Conservation (phyloP, 257 asterid genomes). For the Plectranthus barbatus region DNA sequence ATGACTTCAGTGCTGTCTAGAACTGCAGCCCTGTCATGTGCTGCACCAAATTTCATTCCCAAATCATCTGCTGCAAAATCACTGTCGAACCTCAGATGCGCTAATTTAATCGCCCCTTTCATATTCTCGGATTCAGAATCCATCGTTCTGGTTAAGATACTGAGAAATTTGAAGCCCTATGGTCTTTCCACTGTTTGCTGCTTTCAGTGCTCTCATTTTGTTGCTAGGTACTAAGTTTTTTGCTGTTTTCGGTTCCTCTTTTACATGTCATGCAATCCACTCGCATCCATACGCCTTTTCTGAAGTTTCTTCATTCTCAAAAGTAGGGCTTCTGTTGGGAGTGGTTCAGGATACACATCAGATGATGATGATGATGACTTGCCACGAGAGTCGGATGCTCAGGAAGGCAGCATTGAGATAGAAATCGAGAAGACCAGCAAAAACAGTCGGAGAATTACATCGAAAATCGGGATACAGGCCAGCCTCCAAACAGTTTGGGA, state of each 20-base stretch:
- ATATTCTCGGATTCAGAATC: slow-evolving; percentile 20
- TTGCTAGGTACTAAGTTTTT: slow-evolving; percentile 24
- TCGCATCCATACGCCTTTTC: neutral
- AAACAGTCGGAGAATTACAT: slow-evolving; percentile 50
- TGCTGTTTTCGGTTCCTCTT: neutral
- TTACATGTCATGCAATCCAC: neutral
- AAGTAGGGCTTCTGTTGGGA: slow-evolving; percentile 25
- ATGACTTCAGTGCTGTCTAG: slow-evolving; percentile 26
- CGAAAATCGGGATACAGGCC: slow-evolving; percentile 53
- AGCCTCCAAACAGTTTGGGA: slow-evolving; percentile 57
- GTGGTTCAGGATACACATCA: slow-evolving; percentile 13
- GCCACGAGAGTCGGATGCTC: slow-evolving; percentile 21
- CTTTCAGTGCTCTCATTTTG: slow-evolving; percentile 20
- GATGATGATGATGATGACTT: slow-evolving; percentile 19
- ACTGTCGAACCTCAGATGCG: slow-evolving; percentile 7
- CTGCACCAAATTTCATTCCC: slow-evolving; percentile 18
- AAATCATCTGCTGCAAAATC: slow-evolving; percentile 16
- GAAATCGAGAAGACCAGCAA: slow-evolving; percentile 49
- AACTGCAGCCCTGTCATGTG: slow-evolving; percentile 13
- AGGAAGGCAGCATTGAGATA: slow-evolving; percentile 30
- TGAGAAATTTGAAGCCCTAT: slow-evolving; percentile 26
- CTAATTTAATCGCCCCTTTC: neutral
- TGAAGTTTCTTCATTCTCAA: neutral
- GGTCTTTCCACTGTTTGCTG: slow-evolving; percentile 15
- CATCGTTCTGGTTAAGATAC: slow-evolving; percentile 11